A percentile compares a stretch with the other conserved stretches of the same genome.
phyloP scores from a whole-genome alignment of 169 alveolate species.

The Perkinsus chesapeaki region DNA sequence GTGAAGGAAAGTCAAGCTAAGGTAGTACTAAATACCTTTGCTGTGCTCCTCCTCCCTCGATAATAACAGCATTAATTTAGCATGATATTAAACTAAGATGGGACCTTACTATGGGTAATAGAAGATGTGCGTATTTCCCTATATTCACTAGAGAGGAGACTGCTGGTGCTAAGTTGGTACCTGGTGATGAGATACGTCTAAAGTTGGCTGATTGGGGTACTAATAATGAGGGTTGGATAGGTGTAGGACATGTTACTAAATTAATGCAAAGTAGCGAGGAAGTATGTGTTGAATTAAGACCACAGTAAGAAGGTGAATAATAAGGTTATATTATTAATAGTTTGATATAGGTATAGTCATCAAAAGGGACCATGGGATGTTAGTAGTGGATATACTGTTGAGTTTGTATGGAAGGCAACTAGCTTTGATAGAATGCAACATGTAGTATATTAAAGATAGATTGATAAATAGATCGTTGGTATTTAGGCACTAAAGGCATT shows the following conservation, averaged over 20 bases:
- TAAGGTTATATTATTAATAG: constrained; percentile 26
- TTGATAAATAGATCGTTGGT: too few relatives aligned
- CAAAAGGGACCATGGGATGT: constrained; percentile 44
- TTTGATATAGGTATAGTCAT: neutral
- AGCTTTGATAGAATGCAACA: constrained; percentile 83
- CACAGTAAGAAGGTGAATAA: constrained; percentile 17
- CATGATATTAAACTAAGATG: neutral
- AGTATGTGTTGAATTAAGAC: constrained; percentile 62
- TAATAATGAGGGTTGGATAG: constrained; percentile 46
- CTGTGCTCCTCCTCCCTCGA: neutral
- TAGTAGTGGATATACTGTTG: constrained; percentile 61
- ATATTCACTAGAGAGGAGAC: constrained; percentile 71
- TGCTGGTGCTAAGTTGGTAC: constrained; percentile 68
- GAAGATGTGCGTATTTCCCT: constrained; percentile 69
- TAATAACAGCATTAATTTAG: neutral
- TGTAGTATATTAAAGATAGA: constrained; percentile 73
- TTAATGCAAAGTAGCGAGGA: constrained; percentile 55
- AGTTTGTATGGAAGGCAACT: constrained; percentile 87
- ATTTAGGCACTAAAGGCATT: constrained; percentile 39
- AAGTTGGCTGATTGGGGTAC: constrained; percentile 14
- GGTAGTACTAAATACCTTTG: constrained; percentile 19
- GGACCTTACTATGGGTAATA: constrained; percentile 47
- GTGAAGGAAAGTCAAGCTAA: constrained; percentile 79
- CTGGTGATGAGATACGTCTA: constrained; percentile 77
- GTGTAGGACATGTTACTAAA: constrained; percentile 62